Evolutionary conservation across 2,329 filamentous ascomycete species (phyloP).

Genomic region (Beauveria rudraprayagi): DNA sequence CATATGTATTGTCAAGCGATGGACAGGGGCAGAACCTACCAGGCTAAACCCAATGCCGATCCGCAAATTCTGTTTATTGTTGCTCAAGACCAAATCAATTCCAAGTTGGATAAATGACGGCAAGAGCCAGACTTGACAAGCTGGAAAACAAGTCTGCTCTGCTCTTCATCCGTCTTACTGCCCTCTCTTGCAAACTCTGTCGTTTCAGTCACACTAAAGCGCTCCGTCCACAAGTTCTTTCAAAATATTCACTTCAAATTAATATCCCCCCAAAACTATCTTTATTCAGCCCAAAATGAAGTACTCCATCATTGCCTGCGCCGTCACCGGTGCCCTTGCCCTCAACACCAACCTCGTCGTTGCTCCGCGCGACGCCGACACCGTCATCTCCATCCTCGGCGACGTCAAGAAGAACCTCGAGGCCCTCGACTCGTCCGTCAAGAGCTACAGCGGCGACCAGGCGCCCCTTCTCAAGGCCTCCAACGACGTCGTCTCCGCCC

Average conservation of each 20-base stretch:
- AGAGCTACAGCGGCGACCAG: slow-evolving; percentile 4
- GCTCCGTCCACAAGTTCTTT: not conserved
- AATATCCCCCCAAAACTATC: not conserved
- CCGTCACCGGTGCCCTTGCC: slow-evolving; percentile 1
- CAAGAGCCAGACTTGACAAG: not conserved
- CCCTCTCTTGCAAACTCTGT: not conserved
- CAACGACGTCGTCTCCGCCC: not conserved
- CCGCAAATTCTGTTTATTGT: not conserved
- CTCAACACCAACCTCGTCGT: not conserved
- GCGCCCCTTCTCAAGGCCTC: slow-evolving; percentile 4
- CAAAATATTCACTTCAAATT: not conserved
- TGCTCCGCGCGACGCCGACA: not conserved
- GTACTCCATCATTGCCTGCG: not conserved
- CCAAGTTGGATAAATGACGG: not conserved
- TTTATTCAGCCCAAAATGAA: not conserved
- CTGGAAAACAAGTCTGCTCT: not conserved
- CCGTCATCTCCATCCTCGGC: not conserved
- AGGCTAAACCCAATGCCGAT: not conserved
- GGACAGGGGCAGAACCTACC: not conserved
- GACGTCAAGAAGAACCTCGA: slow-evolving; percentile 4
- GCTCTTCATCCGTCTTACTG: not conserved
- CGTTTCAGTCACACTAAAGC: not conserved
- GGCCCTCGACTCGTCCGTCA: slow-evolving; percentile 1
- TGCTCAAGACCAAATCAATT: no score
- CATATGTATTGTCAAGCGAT: slow-evolving; percentile 1